Conservation (phyloP, 2,329 filamentous ascomycete species). For the Aspergillus transmontanensis region DNA sequence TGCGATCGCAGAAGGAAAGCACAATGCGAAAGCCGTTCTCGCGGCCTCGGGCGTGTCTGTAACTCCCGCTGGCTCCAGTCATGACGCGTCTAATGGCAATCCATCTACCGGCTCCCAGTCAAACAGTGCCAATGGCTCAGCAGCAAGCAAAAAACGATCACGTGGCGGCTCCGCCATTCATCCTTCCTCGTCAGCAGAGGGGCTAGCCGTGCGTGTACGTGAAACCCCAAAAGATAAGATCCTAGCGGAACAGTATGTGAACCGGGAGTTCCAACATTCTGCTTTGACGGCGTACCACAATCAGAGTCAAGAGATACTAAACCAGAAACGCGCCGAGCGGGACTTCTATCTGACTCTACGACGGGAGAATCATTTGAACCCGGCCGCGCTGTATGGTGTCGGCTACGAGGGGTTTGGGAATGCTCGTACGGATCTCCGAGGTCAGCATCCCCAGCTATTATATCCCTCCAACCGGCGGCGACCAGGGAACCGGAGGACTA, state of each 20-base stretch:
- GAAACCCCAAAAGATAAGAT: constrained; percentile 52
- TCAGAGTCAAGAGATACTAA: constrained; percentile 60
- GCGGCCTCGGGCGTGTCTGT: constrained; percentile 51
- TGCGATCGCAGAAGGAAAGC: constrained; percentile 60
- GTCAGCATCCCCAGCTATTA: constrained; percentile 67
- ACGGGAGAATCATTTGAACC: constrained; percentile 59
- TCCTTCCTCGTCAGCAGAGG: constrained; percentile 36
- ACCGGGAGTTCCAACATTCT: constrained; percentile 63
- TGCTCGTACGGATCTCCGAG: constrained; percentile 72
- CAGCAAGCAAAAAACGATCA: constrained; percentile 59
- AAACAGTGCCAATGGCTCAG: constrained; percentile 52
- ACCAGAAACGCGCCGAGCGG: constrained; percentile 66
- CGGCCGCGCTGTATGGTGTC: constrained; percentile 62
- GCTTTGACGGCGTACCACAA: constrained; percentile 56
- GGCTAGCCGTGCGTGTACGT: constrained; percentile 38
- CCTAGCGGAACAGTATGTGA: constrained; percentile 65
- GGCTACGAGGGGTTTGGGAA: constrained; percentile 92
- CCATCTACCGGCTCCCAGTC: constrained; percentile 28
- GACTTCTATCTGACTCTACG: constrained; percentile 70
- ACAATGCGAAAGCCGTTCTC: constrained; percentile 62
- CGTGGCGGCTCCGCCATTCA: constrained; percentile 60
- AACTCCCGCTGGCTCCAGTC: constrained; percentile 29
- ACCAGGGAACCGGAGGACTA: constrained; percentile 74
- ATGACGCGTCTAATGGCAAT: constrained; percentile 33
- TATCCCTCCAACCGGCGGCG: constrained; percentile 79